These are phyloP conservation scores for Oemleria cerasiformis DNA, from an alignment of 306 rosid species.

Conservation along the genomic window DNA sequence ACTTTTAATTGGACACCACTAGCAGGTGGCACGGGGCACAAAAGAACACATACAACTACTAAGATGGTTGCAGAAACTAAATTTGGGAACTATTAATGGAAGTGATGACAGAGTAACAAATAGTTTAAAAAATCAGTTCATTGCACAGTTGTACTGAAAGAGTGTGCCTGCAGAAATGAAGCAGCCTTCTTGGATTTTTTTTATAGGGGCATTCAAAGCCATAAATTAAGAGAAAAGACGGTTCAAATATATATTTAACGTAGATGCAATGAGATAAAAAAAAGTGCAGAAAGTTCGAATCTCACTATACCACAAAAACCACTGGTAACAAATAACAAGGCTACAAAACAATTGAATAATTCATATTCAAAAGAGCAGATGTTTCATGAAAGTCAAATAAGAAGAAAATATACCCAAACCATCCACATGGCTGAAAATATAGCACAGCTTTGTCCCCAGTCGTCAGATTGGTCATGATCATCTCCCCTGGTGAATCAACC, in stretches of 20 bases:
- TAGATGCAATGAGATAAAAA: background rate
- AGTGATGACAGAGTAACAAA: background rate
- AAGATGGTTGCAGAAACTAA: background rate
- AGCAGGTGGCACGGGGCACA: background rate
- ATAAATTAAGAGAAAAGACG: background rate
- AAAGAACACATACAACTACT: background rate
- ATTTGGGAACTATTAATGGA: background rate
- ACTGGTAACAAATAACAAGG: background rate
- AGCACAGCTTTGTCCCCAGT: constrained; percentile 88
- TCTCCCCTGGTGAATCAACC: constrained; percentile 94
- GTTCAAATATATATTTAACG: background rate
- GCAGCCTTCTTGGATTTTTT: background rate
- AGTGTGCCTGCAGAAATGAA: background rate
- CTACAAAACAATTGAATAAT: background rate
- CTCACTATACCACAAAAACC: background rate
- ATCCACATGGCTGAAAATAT: constrained; percentile 93
- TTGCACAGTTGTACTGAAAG: too few relatives aligned
- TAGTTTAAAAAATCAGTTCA: background rate
- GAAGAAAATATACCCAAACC: constrained; percentile 68
- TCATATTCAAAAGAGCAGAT: constrained; percentile 10
- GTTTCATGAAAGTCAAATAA: constrained; percentile 17
- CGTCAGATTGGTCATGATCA: constrained; percentile 75
- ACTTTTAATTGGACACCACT: background rate
- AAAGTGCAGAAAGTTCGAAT: background rate
- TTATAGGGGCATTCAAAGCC: background rate